A percentile compares a stretch with the other conserved stretches of the same genome.
Conservation (phyloP, 805 yeast species). For the Saccharomycopsis sp. region DNA sequence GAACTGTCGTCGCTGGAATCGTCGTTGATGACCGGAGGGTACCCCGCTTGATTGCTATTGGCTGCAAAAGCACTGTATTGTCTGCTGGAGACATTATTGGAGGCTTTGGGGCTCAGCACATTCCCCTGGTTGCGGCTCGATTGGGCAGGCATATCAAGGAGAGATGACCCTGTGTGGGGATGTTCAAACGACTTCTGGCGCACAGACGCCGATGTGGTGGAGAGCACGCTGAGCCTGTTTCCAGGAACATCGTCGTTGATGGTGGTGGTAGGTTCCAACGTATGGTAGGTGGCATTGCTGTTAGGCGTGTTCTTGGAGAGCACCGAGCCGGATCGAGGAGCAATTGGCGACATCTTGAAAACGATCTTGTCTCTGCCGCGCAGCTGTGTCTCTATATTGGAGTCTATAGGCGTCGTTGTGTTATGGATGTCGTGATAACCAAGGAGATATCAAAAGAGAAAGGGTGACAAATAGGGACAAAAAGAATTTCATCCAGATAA, state of each 20-base stretch:
- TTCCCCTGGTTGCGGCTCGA: not conserved
- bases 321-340: not conserved
- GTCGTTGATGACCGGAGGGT: not conserved
- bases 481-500: not conserved
- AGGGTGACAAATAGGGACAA: not conserved
- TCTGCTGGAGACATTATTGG: not conserved
- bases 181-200: slow-evolving; percentile 17
- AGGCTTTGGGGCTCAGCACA: too few species aligned
- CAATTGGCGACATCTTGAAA: not conserved
- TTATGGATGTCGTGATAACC: not conserved
- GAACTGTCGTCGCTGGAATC: slow-evolving; percentile 2
- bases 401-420: too few species aligned
- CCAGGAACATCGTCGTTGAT: not conserved
- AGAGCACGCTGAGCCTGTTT: slow-evolving; percentile 10
- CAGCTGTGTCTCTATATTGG: not conserved
- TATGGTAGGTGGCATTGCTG: not conserved
- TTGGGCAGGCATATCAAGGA: not conserved
- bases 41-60: not conserved
- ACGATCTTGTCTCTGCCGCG: not conserved
- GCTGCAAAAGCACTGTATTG: not conserved
- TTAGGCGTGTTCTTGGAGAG: too few species aligned
- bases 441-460: not conserved
- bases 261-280: too few species aligned
- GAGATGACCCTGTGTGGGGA: not conserved
- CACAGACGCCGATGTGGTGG: slow-evolving; percentile 17